A percentile compares a stretch with the other conserved stretches of the same genome.
Conservation (phyloP, 2,329 filamentous ascomycete genomes). For the Ceratocystis alfenasii region DNA sequence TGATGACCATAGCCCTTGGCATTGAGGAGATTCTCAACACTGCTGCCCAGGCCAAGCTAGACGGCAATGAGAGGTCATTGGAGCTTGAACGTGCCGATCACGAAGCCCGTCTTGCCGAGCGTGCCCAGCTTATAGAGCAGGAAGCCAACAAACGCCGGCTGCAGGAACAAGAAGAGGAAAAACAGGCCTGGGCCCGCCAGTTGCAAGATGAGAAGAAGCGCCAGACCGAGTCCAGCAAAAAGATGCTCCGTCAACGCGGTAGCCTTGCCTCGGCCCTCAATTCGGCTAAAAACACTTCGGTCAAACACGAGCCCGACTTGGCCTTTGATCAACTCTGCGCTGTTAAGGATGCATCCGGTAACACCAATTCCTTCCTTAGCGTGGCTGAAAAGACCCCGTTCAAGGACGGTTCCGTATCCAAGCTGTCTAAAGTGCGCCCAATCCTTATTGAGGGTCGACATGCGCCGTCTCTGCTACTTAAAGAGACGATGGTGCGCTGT, state of each 20-base stretch:
- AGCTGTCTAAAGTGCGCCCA: constrained; percentile 61
- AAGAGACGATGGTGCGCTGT: constrained; percentile 52
- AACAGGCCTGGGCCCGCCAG: constrained; percentile 57
- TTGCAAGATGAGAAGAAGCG: constrained; percentile 60
- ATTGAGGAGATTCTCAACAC: constrained; percentile 73
- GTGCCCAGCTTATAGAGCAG: constrained; percentile 45
- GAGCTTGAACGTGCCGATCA: constrained; percentile 81
- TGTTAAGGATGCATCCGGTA: constrained; percentile 51
- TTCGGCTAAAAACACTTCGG: constrained; percentile 16
- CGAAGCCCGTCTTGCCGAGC: constrained; percentile 55
- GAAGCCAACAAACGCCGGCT: constrained; percentile 42
- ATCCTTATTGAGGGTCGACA: constrained; percentile 44
- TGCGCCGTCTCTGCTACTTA: constrained; percentile 58
- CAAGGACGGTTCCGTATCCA: constrained; percentile 44
- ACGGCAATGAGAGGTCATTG: constrained; percentile 65
- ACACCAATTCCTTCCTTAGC: constrained; percentile 53
- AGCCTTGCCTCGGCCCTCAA: constrained; percentile 25
- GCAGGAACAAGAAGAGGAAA: constrained; percentile 53
- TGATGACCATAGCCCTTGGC: constrained; percentile 54
- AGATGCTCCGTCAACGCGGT: constrained; percentile 38
- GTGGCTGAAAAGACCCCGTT: constrained; percentile 59
- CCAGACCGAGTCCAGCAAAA: constrained; percentile 50
- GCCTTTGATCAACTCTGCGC: constrained; percentile 57
- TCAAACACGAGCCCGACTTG: constrained; percentile 31
- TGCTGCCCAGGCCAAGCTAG: constrained; percentile 64